Evolutionary conservation across 345 rosid genomes (phyloP).

Genomic region (Hibiscus tridactylites): DNA sequence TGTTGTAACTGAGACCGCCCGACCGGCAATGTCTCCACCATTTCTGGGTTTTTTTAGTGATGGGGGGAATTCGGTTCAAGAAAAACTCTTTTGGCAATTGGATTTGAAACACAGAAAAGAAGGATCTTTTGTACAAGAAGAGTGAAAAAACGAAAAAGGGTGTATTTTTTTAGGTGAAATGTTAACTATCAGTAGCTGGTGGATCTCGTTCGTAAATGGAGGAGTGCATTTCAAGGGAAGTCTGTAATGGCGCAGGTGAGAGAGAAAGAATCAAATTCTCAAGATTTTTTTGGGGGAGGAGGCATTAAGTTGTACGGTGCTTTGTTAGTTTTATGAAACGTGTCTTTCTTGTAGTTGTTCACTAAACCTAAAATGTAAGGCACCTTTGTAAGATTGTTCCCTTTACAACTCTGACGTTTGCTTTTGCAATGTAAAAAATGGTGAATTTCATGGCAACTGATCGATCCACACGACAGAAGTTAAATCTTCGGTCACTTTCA

Average conservation of each 20-base stretch:
- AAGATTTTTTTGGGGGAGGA: too few relatives aligned
- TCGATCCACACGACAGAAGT: too few relatives aligned
- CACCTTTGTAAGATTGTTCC: too few relatives aligned
- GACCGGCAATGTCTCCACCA: constrained; percentile 48
- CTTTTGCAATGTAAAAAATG: too few relatives aligned
- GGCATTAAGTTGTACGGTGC: too few relatives aligned
- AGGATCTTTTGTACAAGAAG: background rate
- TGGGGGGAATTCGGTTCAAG: background rate
- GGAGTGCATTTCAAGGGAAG: constrained; percentile 27
- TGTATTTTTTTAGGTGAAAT: constrained; percentile 15
- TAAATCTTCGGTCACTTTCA: too few relatives aligned
- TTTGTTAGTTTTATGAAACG: too few relatives aligned
- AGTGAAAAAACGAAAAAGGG: background rate
- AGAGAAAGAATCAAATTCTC: background rate
- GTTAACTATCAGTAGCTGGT: constrained; percentile 26
- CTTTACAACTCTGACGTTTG: too few relatives aligned
- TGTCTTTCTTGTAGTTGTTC: too few relatives aligned
- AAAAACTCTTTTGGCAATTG: background rate
- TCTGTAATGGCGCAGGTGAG: background rate
- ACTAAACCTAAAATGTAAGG: too few relatives aligned
- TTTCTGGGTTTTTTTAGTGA: constrained; percentile 8
- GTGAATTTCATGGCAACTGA: too few relatives aligned
- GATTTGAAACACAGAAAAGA: background rate
- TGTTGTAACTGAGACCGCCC: constrained; percentile 43
- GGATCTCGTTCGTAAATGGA: background rate